phyloP scores from a whole-genome alignment of 2,329 filamentous ascomycete genomes.

The Talaromyces sp. region DNA sequence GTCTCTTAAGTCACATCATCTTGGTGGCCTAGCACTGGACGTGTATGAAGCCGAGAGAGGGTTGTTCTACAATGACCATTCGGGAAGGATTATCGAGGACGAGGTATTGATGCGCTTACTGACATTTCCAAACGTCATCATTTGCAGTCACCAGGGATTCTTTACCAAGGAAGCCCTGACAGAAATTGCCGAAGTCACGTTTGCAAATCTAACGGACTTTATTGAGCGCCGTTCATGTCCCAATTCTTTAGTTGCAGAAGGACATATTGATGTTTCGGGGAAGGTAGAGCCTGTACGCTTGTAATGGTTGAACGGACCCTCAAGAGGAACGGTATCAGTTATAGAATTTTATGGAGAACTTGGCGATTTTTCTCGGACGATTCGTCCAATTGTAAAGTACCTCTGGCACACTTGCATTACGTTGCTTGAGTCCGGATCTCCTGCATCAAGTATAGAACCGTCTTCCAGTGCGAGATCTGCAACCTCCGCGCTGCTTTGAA shows the following conservation, averaged over 20 bases:
- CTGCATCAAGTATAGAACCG: too few species aligned
- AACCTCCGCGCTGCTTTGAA: too few species aligned
- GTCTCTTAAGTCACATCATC: conserved; percentile 54
- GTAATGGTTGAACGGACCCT: not conserved
- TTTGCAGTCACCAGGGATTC: conserved; percentile 66
- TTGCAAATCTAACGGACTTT: conserved; percentile 49
- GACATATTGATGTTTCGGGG: conserved; percentile 23
- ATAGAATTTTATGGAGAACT: too few species aligned
- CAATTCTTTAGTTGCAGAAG: conserved; percentile 28
- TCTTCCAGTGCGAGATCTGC: too few species aligned
- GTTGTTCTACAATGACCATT: conserved; percentile 63
- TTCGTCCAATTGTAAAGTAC: too few species aligned
- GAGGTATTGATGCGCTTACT: conserved; percentile 61
- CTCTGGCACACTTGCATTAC: too few species aligned
- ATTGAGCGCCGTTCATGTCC: conserved; percentile 21
- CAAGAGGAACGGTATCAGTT: not conserved
- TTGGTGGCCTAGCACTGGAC: conserved; percentile 61
- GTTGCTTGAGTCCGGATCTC: too few species aligned
- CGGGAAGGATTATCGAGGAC: conserved; percentile 60
- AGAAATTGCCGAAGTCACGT: conserved; percentile 58
- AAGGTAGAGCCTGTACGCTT: conserved; percentile 25
- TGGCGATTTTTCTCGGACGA: too few species aligned
- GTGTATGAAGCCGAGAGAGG: conserved; percentile 60
- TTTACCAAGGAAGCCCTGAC: conserved; percentile 61
- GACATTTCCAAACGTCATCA: conserved; percentile 63